Conservation (phyloP, 2,329 filamentous ascomycete genomes). For the Cylindrodendrum hubeiense region DNA sequence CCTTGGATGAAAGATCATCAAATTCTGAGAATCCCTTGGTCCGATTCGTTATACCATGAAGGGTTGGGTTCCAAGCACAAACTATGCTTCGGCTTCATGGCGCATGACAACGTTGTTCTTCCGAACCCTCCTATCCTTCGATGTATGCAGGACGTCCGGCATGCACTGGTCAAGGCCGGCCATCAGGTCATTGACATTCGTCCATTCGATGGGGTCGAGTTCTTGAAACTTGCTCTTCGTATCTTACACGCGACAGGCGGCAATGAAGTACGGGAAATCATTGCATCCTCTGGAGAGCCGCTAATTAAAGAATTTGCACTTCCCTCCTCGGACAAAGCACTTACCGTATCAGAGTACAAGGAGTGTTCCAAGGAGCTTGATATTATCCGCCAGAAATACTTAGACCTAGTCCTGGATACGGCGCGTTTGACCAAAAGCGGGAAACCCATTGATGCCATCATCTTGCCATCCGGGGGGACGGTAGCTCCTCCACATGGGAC, state of each 20-base stretch:
- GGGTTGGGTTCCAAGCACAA: not conserved
- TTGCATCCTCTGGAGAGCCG: not conserved
- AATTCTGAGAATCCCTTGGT: not conserved
- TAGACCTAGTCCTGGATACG: not conserved
- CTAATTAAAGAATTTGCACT: not conserved
- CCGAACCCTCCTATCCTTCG: constrained; percentile 7
- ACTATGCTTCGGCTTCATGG: constrained; percentile 2
- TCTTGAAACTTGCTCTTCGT: not conserved
- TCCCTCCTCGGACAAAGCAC: not conserved
- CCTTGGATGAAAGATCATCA: constrained; percentile 3
- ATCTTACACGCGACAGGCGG: not conserved
- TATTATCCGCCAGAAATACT: not conserved
- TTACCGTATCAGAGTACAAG: not conserved
- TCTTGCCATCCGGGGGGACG: constrained; percentile 6
- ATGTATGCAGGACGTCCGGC: not conserved
- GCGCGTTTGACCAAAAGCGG: no score
- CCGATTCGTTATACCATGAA: not conserved
- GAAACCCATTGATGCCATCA: constrained; percentile 6
- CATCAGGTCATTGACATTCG: constrained; percentile 3
- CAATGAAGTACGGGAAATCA: not conserved
- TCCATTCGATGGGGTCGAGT: not conserved
- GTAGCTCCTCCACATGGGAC: constrained; percentile 11
- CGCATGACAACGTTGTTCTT: not conserved
- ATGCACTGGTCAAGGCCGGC: not conserved
- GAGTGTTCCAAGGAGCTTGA: no score